phyloP scores from a whole-genome alignment of 768 basidiomycete genomes.

The Hericium erinaceus region DNA sequence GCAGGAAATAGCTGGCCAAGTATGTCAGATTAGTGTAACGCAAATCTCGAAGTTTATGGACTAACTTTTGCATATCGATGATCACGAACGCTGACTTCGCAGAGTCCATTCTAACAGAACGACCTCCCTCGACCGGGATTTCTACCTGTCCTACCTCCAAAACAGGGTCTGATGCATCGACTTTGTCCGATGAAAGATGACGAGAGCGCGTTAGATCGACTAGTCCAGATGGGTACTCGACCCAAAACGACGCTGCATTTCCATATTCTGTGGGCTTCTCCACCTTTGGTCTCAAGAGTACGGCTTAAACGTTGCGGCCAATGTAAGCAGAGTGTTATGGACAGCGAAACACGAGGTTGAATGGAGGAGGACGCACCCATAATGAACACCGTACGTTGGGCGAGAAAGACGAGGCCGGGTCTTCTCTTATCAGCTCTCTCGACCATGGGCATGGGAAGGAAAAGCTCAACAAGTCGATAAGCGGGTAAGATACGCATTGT shows the following conservation, averaged over 20 bases:
- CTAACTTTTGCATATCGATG: constrained; percentile 68
- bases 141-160: constrained; percentile 29
- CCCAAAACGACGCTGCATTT: constrained; percentile 49
- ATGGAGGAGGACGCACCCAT: background rate
- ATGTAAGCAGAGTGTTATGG: background rate
- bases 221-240: constrained; percentile 58
- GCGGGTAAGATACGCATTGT: too few relatives aligned
- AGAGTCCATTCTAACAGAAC: constrained; percentile 41
- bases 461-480: too few relatives aligned
- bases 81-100: constrained; percentile 47
- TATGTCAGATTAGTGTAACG: background rate
- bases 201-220: constrained; percentile 48
- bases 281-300: constrained; percentile 39
- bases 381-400: background rate
- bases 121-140: constrained; percentile 42
- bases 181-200: constrained; percentile 24
- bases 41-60: constrained; percentile 47
- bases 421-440: too few relatives aligned
- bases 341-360: background rate
- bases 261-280: constrained; percentile 42
- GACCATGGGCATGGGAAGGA: too few relatives aligned
- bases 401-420: too few relatives aligned
- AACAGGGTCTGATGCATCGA: constrained; percentile 6
- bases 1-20: constrained; percentile 46
- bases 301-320: constrained; percentile 23